Evolutionary conservation across 305 asterid genomes (phyloP), one percentile per base, ranked within the genome.

Genomic region (Solanum hybrid): DNA sequence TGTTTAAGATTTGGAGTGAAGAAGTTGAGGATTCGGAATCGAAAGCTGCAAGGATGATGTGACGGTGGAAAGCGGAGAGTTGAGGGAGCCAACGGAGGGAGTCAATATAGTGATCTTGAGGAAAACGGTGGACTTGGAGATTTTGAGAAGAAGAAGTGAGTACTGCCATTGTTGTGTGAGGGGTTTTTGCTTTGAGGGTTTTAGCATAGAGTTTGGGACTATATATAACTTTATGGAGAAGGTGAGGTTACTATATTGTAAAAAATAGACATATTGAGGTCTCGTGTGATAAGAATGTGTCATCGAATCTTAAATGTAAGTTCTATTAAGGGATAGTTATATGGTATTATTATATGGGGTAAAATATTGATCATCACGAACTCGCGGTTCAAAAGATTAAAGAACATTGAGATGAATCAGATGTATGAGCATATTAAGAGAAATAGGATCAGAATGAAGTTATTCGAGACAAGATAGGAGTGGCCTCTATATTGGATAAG

Each of bases 71-170:
- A 90, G 98, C 90, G 89, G 98, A 96, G 91, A 95, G 89, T 42
- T 93, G 96, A 20, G 98, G 98, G 31, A 97, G 97, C 95, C 96
- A 97, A 6, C 97, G 98, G 90, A 96, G 92, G 86, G 95, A 94
- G 92, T 96, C 98, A 89, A 95, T 90, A 96, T 95, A 97, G 17
- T 93, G 37, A 89, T 92, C 26, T 29, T 92, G 98, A 12, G 98
- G 98, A 77, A 93, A 89, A 38, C 93, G 91, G 91, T 94, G 95
- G 91, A 96, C 42, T 88, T 93, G 93, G 40, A 86, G 31, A 69
- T 24, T 69, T 69, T 69, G 76, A 86, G 93, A 92, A 91, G 92
- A 86, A 86, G 90, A 37, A 37, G 90, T 79, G 87, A 87, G 72
- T 32, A 89, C 35, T 7, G 91, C 92, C 93, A 92, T 91, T 64